Percentiles rank a stretch among this genome's conserved stretches.
Conservation (phyloP, 2,329 filamentous ascomycete genomes). For the Penicillium griseofulvum region DNA sequence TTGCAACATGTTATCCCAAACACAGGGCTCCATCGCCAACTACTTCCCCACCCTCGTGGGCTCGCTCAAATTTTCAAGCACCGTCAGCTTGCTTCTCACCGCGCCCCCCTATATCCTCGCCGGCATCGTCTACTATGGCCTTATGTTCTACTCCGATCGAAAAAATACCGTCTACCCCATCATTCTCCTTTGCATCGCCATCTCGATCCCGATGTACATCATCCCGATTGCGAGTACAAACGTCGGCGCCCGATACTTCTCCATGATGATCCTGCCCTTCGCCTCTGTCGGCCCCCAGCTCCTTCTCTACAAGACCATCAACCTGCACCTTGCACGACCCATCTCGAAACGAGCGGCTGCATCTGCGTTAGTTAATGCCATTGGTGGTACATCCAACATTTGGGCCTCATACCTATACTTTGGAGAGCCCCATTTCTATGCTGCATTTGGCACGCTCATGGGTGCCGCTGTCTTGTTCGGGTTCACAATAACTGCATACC, state of each 20-base stretch:
- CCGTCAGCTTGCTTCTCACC: slow-evolving; percentile 47
- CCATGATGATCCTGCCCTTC: slow-evolving; percentile 45
- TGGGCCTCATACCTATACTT: slow-evolving; percentile 28
- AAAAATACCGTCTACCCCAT: slow-evolving; percentile 37
- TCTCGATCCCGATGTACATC: slow-evolving; percentile 39
- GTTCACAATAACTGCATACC: slow-evolving; percentile 37
- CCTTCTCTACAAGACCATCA: slow-evolving; percentile 45
- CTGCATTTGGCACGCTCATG: slow-evolving; percentile 42
- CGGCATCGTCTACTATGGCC: slow-evolving; percentile 35
- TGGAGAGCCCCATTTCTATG: slow-evolving; percentile 36
- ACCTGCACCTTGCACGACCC: slow-evolving; percentile 43
- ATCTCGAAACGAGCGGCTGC: slow-evolving; percentile 45
- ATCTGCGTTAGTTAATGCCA: slow-evolving; percentile 41
- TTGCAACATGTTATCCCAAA: slow-evolving; percentile 42
- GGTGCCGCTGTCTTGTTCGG: slow-evolving; percentile 30
- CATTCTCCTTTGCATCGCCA: slow-evolving; percentile 36
- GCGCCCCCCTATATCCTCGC: slow-evolving; percentile 49
- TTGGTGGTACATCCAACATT: slow-evolving; percentile 27
- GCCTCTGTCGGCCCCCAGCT: slow-evolving; percentile 43
- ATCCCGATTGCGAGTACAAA: slow-evolving; percentile 40
- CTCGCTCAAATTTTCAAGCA: slow-evolving; percentile 27
- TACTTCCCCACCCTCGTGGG: slow-evolving; percentile 28
- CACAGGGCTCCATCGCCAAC: slow-evolving; percentile 33
- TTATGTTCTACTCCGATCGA: slow-evolving; percentile 40
- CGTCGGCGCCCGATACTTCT: slow-evolving; percentile 42